These are phyloP conservation scores for Amylostereum areolatum DNA, from an alignment of 1,284 basidiomycete genomes.

Conservation along the genomic window DNA sequence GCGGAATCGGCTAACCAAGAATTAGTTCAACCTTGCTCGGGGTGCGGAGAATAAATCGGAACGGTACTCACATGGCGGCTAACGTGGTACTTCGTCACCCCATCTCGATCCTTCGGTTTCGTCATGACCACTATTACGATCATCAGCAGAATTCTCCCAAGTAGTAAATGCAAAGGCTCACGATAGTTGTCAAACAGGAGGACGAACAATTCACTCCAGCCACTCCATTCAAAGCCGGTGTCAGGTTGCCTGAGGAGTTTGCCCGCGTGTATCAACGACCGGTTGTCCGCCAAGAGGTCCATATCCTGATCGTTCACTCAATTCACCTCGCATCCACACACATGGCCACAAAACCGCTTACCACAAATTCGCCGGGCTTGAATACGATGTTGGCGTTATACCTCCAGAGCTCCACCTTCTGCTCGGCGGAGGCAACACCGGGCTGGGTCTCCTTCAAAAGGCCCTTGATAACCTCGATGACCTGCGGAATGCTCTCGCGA, in stretches of 20 bases:
- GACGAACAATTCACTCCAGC: constrained; percentile 83
- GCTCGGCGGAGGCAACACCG: constrained; percentile 76
- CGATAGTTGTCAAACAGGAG: constrained; percentile 92
- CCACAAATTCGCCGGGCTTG: constrained; percentile 73
- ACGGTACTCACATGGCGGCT: constrained; percentile 60
- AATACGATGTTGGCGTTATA: constrained; percentile 77
- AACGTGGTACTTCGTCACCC: constrained; percentile 70
- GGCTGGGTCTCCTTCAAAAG: constrained; percentile 83
- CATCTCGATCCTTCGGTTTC: constrained; percentile 60
- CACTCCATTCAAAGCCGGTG: constrained; percentile 72
- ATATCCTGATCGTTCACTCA: constrained; percentile 57
- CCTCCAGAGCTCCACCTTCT: constrained; percentile 83
- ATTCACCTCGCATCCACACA: too few relatives aligned
- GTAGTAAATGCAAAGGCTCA: constrained; percentile 33
- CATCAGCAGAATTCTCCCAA: constrained; percentile 7
- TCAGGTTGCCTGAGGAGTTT: constrained; percentile 83
- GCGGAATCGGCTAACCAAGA: constrained; percentile 69
- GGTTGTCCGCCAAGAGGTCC: constrained; percentile 78
- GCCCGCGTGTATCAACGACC: constrained; percentile 79
- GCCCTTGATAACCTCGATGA: constrained; percentile 80
- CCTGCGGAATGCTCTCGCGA: constrained; percentile 70
- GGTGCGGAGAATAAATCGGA: not conserved
- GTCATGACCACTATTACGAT: constrained; percentile 73
- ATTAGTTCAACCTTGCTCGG: not conserved
- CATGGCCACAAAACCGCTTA: constrained; percentile 32